A percentile compares a stretch with the other conserved stretches of the same genome.
These are phyloP conservation scores for Grigorovia jiainica DNA, from an alignment of 805 yeast species.

Conservation along the genomic window DNA sequence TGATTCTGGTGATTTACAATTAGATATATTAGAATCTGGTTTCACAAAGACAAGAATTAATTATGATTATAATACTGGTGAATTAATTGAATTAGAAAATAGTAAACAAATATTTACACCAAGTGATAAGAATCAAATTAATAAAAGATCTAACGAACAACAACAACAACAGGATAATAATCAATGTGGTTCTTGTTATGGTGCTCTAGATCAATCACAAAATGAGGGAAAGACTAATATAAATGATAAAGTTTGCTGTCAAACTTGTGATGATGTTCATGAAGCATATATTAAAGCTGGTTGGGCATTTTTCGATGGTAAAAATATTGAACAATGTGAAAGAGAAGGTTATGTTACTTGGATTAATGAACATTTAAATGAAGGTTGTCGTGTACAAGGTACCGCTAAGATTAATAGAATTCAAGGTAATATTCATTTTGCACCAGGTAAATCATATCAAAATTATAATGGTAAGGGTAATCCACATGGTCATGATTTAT, in stretches of 20 bases:
- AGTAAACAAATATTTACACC: constrained; percentile 20
- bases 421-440: constrained; percentile 87
- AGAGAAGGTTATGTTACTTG: constrained; percentile 71
- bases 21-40: constrained; percentile 61
- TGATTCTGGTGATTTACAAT: constrained; percentile 73
- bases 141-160: background rate
- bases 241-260: constrained; percentile 60
- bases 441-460: constrained; percentile 79
- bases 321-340: constrained; percentile 83
- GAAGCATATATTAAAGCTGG: constrained; percentile 64
- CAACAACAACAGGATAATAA: constrained; percentile 14
- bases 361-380: constrained; percentile 49
- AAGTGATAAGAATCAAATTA: background rate
- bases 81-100: constrained; percentile 38
- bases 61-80: background rate
- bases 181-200: constrained; percentile 88
- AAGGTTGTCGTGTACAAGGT: constrained; percentile 87
- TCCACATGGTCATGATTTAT: constrained; percentile 75
- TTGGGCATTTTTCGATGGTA: constrained; percentile 91
- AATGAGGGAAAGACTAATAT: constrained; percentile 31
- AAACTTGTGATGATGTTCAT: constrained; percentile 73
- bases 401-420: constrained; percentile 72
- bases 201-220: constrained; percentile 54
- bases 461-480: constrained; percentile 8
- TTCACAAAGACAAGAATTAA: constrained; percentile 57